Conservation (phyloP, 169 alveolate species). For the Babesia ovata region DNA sequence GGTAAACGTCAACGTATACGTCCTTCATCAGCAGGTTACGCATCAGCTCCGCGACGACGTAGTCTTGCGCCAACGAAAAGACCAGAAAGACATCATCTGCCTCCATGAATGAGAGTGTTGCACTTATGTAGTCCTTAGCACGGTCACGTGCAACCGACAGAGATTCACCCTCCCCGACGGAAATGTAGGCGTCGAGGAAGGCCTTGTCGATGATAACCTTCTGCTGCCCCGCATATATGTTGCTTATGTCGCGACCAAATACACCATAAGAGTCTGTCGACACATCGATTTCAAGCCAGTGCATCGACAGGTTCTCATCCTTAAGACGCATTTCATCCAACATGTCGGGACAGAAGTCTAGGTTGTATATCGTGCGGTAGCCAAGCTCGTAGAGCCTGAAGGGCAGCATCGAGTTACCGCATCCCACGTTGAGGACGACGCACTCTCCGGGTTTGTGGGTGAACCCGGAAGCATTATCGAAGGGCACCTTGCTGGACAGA, state of each 20-base stretch:
- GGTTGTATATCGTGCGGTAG: slow-evolving; percentile 52
- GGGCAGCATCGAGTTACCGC: slow-evolving; percentile 75
- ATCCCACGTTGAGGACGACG: slow-evolving; percentile 70
- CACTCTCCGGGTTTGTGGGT: slow-evolving; percentile 41
- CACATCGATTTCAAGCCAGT: slow-evolving; percentile 68
- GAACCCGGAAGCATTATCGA: slow-evolving; percentile 6
- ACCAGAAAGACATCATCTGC: slow-evolving; percentile 72
- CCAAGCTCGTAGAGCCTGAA: slow-evolving; percentile 70
- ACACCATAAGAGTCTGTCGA: slow-evolving; percentile 40
- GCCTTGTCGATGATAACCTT: slow-evolving; percentile 79
- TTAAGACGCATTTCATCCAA: slow-evolving; percentile 67
- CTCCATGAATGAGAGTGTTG: slow-evolving; percentile 58
- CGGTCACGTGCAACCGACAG: slow-evolving; percentile 57
- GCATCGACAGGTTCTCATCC: slow-evolving; percentile 37
- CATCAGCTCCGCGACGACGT: slow-evolving; percentile 72
- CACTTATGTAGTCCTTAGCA: slow-evolving; percentile 66
- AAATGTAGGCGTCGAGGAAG: slow-evolving; percentile 75
- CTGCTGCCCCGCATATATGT: slow-evolving; percentile 37
- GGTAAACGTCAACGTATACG: slow-evolving; percentile 66
- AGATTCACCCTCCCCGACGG: slow-evolving; percentile 72
- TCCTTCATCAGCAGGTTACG: slow-evolving; percentile 68
- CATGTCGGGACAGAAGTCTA: slow-evolving; percentile 73
- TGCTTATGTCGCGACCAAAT: slow-evolving; percentile 39
- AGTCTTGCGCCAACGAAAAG: slow-evolving; percentile 72
- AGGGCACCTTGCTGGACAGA: slow-evolving; percentile 19